Evolutionary conservation across 1,284 basidiomycete genomes (phyloP), one percentile per base, ranked within the genome.

Genomic region (Salmacisia buchloeana): DNA sequence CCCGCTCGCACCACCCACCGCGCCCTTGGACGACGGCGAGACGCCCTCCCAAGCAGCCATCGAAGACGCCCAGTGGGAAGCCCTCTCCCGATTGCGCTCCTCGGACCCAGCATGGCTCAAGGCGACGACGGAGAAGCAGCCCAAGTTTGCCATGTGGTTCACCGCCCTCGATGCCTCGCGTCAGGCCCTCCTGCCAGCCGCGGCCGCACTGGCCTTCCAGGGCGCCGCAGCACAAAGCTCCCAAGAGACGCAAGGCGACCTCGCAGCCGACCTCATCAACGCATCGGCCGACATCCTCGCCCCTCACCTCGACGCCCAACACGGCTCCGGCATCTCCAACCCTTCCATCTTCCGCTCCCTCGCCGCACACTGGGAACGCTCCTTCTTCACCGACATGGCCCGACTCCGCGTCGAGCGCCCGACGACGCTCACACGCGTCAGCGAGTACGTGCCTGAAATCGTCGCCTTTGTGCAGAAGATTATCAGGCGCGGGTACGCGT

Each of bases 371-470:
- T 97, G 94, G 94, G 96, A 98, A 81, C 83, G 82, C 33, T 85
- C 86, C 61, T 99, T 92, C 83, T 94, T 97, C 83, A 83, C 88
- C 49, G 94, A 97, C 78, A 99, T 99, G 96, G 83, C 83, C 34
- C 87, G 88, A 15, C 85, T 99, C 31, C 86, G 86, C 67, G 90
- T 98, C 59, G 87, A 89, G 63, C 86, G 88, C 35, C 94, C 96
- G 18, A 92, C 94, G 79, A 92, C 87, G 1, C 82, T 97, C 62
- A 98, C 96, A 2, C 88, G 96, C 41, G 96, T 98, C 15, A 94
- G 92, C 18, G 96, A 98, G 81, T 99, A 93, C 81, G 89, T 99
- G 13, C 91, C 93, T 7, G 94, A 98, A 81, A 92, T 97, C 69
- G 90, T 93, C 60, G 81, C 85, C 1, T 99, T 94, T 78, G 89